A percentile compares a stretch with the other conserved stretches of the same genome.
These are phyloP conservation scores for Pythium coloratum DNA, from an alignment of 352 stramenopile species.

Conservation along the genomic window DNA sequence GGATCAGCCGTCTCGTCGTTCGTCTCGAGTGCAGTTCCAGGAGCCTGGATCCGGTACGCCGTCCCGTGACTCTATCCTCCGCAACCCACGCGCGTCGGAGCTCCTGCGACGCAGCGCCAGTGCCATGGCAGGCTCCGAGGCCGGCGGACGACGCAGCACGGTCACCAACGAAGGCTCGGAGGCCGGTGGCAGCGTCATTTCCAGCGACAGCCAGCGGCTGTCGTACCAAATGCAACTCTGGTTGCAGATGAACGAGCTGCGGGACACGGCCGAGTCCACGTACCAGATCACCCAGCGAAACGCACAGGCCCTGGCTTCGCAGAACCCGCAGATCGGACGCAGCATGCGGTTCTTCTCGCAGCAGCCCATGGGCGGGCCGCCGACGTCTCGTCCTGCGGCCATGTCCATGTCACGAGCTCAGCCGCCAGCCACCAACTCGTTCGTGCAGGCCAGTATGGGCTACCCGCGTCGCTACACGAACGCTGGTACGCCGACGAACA, in stretches of 20 bases:
- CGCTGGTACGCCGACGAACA: neutral
- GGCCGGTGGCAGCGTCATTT: neutral
- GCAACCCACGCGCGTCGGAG: slow-evolving; percentile 14
- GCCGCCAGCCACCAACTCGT: neutral
- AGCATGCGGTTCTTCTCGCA: slow-evolving; percentile 22
- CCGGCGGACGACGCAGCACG: neutral
- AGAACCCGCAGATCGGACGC: slow-evolving; percentile 19
- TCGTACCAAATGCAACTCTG: slow-evolving; percentile 67
- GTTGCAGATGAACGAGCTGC: slow-evolving; percentile 75
- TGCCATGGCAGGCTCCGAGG: neutral
- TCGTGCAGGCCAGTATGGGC: neutral
- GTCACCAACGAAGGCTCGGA: neutral
- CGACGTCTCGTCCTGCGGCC: neutral
- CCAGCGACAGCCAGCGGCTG: slow-evolving; percentile 27
- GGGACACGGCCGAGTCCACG: slow-evolving; percentile 56
- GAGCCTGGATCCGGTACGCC: neutral
- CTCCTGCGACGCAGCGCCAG: slow-evolving; percentile 1
- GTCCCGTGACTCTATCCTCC: neutral
- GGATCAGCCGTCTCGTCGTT: neutral
- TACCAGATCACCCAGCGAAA: slow-evolving; percentile 65
- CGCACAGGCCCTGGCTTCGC: slow-evolving; percentile 46
- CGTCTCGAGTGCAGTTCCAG: slow-evolving; percentile 21
- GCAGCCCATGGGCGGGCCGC: slow-evolving; percentile 9
- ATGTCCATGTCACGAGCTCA: neutral
- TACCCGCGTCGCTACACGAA: slow-evolving; percentile 3